Evolutionary conservation across 441 rosid genomes (phyloP), one percentile per base, ranked within the genome.

Genomic region (Arabidopsis hybrid): DNA sequence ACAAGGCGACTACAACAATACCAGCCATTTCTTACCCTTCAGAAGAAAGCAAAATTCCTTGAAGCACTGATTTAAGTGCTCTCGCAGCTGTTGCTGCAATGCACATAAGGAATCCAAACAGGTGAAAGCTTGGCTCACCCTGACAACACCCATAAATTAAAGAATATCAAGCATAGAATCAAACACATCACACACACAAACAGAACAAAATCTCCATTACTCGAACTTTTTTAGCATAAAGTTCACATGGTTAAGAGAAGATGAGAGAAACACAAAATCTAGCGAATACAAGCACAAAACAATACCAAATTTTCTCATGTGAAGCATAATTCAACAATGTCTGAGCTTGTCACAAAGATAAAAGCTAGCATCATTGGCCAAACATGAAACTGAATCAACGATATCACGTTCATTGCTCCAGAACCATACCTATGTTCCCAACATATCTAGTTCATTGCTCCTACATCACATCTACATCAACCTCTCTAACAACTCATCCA

Each of bases 121-220:
- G 81, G 77, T 95, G 97, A 81, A 95, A 95, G 82, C 97, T 92
- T 14, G 99, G 99, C 77, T 95, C 97, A 65, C 97, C 86, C 99
- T 95, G 64, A 17, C 1, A 7, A 43, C 60, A 69, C 78, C 10
- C 45, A 50, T 56, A 51, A 46, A 78, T 29, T 65, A 9, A 67
- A 8, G n/a, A 35, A 31, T 40, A 67, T 59, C 71, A 69, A 34
- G 51, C 32, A 55, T 2, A 45, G 10, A 32, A 58, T 31, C 66
- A 69, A 57, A 39, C 69, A 65, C 67, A 49, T 14, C 11, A 26
- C 29, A 51, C 13, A 64, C 8, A 5, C 14, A 40, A 26, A 75
- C 43, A 34, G 46, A 42, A n/a, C 9, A 34, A 55, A 13, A 40
- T 36, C 63, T 14, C 31, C 34, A 0, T 8, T 8, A 68, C 8